Base-by-base conservation (phyloP, 257 asterid species). In the Scutellaria barbata region DNA sequence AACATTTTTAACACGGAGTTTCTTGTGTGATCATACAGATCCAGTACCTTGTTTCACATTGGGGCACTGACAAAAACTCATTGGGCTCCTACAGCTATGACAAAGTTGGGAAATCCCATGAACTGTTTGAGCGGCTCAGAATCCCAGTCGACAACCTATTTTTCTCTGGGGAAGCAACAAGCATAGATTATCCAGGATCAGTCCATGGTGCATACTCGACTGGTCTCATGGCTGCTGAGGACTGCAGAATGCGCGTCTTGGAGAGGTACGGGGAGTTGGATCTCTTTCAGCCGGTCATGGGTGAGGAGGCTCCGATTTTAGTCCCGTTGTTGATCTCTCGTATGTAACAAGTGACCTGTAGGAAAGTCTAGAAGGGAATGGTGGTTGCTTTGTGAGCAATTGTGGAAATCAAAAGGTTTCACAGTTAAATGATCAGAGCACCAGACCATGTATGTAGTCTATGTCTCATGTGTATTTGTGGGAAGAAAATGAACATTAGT, bases 181-280 rank as follows among this genome's bases (percentile, higher is more conserved):
- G 97, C 71, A 63, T 66, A 0, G 89, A 85, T 39, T 88, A 85
- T 76, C 92, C 95, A n/a, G 98, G 98, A 41, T 90, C 96, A 0
- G 95, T 92, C 33, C 98, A 88, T 25, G 97, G 98, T 9, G 98
- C 98, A 5, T 92, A 87, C 74, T 85, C 96, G 17, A 88, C 98
- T 0, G 97, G 97, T 12, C 58, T 87, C 68, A 83, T 87, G 96
- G 96, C 98, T 22, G 97, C 97, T 11, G 95, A 92, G 79, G 95
- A 82, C 74, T 92, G 97, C 84, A 82, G 88, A 77, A 92, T 92
- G 98, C 92, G 92, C 5, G 95, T 92, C 11, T 73, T 92, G 60
- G 97, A 90, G 79, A 83, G 96, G 55, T 85, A 90, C 1, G 97
- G 98, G 3, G 96, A 84, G 72, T 62, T 88, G 80, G 95, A 92